phyloP scores from a whole-genome alignment of 2,329 filamentous ascomycete species.

The Tolypocladium album region DNA sequence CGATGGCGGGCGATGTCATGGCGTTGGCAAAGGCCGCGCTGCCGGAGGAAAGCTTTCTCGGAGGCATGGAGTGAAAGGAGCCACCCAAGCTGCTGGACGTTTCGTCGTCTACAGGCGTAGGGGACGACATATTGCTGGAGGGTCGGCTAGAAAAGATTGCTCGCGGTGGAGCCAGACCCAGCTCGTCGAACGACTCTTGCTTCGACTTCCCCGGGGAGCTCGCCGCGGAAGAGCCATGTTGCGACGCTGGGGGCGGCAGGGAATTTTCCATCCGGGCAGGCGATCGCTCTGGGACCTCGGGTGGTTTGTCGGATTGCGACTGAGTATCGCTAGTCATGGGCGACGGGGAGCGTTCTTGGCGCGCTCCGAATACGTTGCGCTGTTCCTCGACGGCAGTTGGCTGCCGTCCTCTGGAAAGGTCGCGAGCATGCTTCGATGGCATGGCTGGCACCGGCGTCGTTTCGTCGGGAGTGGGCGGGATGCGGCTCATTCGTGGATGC shows the following conservation, averaged over 20 bases:
- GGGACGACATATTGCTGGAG: conserved; percentile 52
- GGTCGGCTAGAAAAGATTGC: conserved; percentile 39
- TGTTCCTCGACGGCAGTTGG: conserved; percentile 27
- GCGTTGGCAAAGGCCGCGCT: conserved; percentile 39
- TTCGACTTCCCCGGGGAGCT: conserved; percentile 35
- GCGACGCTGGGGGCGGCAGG: conserved; percentile 21
- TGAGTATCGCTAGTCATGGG: conserved; percentile 33
- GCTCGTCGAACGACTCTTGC: conserved; percentile 37
- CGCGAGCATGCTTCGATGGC: conserved; percentile 28
- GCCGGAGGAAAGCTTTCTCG: conserved; percentile 69
- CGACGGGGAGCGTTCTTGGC: conserved; percentile 47
- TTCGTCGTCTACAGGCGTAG: conserved; percentile 63
- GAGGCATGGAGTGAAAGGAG: conserved; percentile 51
- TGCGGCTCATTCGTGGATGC: conserved; percentile 62
- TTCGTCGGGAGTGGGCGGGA: conserved; percentile 40
- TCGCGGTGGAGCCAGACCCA: conserved; percentile 39
- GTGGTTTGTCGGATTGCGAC: conserved; percentile 15
- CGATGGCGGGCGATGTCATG: conserved; percentile 45
- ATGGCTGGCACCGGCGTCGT: conserved; percentile 34
- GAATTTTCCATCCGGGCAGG: conserved; percentile 21
- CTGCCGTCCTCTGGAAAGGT: conserved; percentile 28
- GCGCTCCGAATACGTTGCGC: conserved; percentile 37
- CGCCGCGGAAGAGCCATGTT: conserved; percentile 17
- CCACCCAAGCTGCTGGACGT: conserved; percentile 39
- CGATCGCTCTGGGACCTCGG: conserved; percentile 14